Base-by-base conservation (phyloP, 148 eudicot genomes). In the Drosera capensis region DNA sequence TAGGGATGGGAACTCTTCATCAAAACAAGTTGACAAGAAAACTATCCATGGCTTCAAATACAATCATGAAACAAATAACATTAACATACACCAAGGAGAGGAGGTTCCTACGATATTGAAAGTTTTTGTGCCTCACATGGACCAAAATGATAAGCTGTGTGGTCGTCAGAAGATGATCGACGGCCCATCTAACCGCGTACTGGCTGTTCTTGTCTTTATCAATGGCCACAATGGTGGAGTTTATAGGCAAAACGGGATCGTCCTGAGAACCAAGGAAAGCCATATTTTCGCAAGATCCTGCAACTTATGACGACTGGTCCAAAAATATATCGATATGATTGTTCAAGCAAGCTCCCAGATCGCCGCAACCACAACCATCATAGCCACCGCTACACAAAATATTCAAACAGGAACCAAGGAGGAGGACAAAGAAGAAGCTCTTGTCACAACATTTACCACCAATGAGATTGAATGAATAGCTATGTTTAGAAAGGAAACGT, bases 111-210 rank as follows among this genome's bases (percentile, higher is more conserved):
- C 48, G 48, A 44, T 23, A 8, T 14, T 14, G 6, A 16, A 40
- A 11, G 17, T 17, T 44, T 24, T 44, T 44, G 15, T 23, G 48
- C 26, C 48, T 23, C 26, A 44, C 48, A 44, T 44, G 48, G 48
- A 44, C 30, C 26, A 44, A 44, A 9, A 44, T 44, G 48, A 44
- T 11, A n/a, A 23, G 2, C 14, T 44, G 48, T 14, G 48, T 44
- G 28, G 17, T 44, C 6, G 29, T 44, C 29, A 44, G 16, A 14
- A 44, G 48, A 44, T 44, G 48, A 44, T 44, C 48, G 24, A 44
- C 14, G 3, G 48, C 19, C 48, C 48, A 44, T 9, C 16, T 22
- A 12, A 44, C 48, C 15, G 48, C 48, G 24, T 22, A 24, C 28
- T 22, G 48, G 14, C 48, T 44, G 14, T 44, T 13, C 48, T 44